These are phyloP conservation scores for Secale cereale DNA, from an alignment of 176 grass and related monocot species.

Conservation along the genomic window DNA sequence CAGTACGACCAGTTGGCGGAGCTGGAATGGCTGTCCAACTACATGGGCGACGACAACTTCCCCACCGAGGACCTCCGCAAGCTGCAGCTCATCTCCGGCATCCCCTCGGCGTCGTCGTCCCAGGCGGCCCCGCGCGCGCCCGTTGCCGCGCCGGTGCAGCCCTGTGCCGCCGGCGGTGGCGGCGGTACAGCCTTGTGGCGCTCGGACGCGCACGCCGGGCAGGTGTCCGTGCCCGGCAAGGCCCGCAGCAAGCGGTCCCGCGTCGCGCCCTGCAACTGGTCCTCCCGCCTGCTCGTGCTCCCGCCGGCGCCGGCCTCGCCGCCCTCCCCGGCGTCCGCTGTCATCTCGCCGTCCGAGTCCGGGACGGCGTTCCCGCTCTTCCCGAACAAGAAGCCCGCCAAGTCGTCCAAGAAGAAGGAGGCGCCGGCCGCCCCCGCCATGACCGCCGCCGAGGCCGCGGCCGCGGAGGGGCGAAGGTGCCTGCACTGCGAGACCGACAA, in stretches of 20 bases:
- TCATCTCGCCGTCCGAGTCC: constrained; percentile 54
- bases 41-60: constrained; percentile 82
- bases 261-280: constrained; percentile 56
- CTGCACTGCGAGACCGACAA: constrained; percentile 95
- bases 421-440: not conserved
- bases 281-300: constrained; percentile 53
- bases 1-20: constrained; percentile 93
- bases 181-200: not conserved
- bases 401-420: constrained; percentile 67
- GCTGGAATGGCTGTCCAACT: constrained; percentile 94
- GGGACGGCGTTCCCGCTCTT: constrained; percentile 17
- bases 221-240: constrained; percentile 44
- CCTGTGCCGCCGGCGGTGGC: not conserved
- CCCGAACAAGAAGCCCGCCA: constrained; percentile 39
- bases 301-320: constrained; percentile 19
- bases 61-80: constrained; percentile 85
- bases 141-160: not conserved
- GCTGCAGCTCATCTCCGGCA: constrained; percentile 75
- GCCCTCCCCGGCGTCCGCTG: constrained; percentile 19
- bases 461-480: constrained; percentile 54
- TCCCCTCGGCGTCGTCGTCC: not conserved
- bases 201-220: constrained; percentile 4
- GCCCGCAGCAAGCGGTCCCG: constrained; percentile 74
- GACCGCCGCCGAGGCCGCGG: constrained; percentile 3
- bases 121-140: constrained; percentile 9